phyloP scores from a whole-genome alignment of 2,329 filamentous ascomycete genomes.

The Beauveria bassiana region DNA sequence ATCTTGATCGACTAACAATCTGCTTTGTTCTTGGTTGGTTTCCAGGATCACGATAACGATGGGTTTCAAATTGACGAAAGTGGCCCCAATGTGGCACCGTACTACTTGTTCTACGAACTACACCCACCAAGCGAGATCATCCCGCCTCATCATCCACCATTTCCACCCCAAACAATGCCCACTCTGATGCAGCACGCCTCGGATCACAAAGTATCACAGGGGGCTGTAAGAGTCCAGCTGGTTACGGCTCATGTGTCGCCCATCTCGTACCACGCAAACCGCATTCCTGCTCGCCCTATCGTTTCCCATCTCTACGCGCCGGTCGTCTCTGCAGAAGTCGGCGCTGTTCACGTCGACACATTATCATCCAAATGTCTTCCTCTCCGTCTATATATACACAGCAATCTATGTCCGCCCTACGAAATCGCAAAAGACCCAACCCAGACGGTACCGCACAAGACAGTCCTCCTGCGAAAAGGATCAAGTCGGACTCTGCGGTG shows the following conservation, averaged over 20 bases:
- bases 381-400: background rate
- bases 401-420: background rate
- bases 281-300: background rate
- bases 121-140: background rate
- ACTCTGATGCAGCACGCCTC: background rate
- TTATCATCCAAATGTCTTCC: background rate
- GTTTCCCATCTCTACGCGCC: background rate
- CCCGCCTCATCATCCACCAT: background rate
- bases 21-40: too few species aligned
- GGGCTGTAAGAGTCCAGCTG: background rate
- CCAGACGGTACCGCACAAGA: background rate
- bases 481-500: background rate
- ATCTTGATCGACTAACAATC: too few species aligned
- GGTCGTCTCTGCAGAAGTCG: background rate
- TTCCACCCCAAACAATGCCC: slow-evolving; percentile 1
- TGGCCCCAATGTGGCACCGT: too few species aligned
- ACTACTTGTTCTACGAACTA: background rate
- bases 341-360: background rate
- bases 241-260: background rate
- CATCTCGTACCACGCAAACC: background rate
- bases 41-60: too few species aligned
- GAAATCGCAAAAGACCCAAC: background rate
- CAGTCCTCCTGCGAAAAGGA: background rate
- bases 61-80: too few species aligned
- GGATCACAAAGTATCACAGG: background rate